Conservation (phyloP, 805 yeast species). For the Myxozyma udenii region DNA sequence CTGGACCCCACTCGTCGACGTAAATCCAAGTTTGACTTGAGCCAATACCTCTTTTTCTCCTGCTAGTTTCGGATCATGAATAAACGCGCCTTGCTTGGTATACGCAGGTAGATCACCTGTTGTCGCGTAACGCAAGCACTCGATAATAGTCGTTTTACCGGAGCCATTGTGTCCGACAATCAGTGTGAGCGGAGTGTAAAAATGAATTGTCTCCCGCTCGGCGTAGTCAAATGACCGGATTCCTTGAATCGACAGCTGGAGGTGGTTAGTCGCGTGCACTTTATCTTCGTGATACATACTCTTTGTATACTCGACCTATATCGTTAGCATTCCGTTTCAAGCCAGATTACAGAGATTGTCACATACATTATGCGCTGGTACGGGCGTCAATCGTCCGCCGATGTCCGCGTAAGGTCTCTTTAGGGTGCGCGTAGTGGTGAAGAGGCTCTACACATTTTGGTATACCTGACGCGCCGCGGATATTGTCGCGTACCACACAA, state of each 20-base stretch:
- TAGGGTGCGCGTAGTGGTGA: too few relatives aligned
- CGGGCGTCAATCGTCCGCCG: too few relatives aligned
- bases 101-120: slow-evolving; percentile 97
- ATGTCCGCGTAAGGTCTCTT: too few relatives aligned
- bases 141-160: slow-evolving; percentile 95
- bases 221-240: slow-evolving; percentile 88
- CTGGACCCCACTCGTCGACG: slow-evolving; percentile 63
- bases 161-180: slow-evolving; percentile 96
- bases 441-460: too few relatives aligned
- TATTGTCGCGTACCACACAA: too few relatives aligned
- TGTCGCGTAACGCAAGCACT: slow-evolving; percentile 87
- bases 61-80: slow-evolving; percentile 68
- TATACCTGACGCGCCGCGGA: too few relatives aligned
- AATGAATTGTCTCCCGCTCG: slow-evolving; percentile 78
- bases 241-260: slow-evolving; percentile 73
- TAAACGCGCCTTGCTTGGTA: slow-evolving; percentile 91
- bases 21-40: slow-evolving; percentile 84
- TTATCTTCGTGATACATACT: slow-evolving; percentile 1
- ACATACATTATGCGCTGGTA: too few relatives aligned
- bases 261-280: too few relatives aligned
- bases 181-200: slow-evolving; percentile 84
- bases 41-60: slow-evolving; percentile 79
- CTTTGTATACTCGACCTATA: slow-evolving; percentile 22
- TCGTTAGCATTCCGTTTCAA: too few relatives aligned
- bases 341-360: too few relatives aligned